Percentiles rank a stretch among this genome's conserved stretches.
phyloP scores from a whole-genome alignment of 352 stramenopile genomes.

The Globisporangium takayamanum region DNA sequence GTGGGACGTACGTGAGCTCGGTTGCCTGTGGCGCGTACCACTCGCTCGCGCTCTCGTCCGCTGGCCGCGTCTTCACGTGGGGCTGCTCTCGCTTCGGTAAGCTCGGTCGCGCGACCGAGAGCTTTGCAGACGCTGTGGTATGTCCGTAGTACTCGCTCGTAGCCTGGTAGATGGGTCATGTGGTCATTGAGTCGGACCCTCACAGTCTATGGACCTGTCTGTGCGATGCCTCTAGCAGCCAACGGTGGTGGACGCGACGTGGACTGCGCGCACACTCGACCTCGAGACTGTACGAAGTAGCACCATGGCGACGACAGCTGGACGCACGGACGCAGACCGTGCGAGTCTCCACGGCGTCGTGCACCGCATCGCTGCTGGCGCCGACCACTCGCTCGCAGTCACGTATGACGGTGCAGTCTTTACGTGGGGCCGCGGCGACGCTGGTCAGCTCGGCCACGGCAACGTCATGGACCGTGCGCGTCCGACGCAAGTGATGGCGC shows the following conservation, averaged over 20 bases:
- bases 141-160: constrained; percentile 3
- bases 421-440: constrained; percentile 61
- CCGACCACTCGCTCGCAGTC: constrained; percentile 60
- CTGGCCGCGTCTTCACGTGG: constrained; percentile 62
- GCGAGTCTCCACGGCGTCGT: constrained; percentile 24
- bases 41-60: constrained; percentile 55
- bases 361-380: constrained; percentile 51
- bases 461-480: constrained; percentile 50
- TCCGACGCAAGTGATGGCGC: constrained; percentile 53
- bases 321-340: constrained; percentile 19
- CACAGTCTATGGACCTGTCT: background rate
- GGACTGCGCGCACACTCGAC: constrained; percentile 35
- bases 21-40: constrained; percentile 73
- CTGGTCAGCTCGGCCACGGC: constrained; percentile 60
- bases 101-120: constrained; percentile 38
- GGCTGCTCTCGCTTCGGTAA: constrained; percentile 64
- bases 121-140: constrained; percentile 36
- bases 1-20: constrained; percentile 46
- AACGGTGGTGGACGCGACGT: constrained; percentile 25
- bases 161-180: background rate
- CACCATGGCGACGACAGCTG: constrained; percentile 6
- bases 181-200: background rate
- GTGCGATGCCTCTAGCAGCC: constrained; percentile 30
- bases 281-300: constrained; percentile 14
- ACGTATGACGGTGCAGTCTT: constrained; percentile 48